phyloP scores from a whole-genome alignment of 768 basidiomycete genomes.

The Pleurotus tuber-regium region DNA sequence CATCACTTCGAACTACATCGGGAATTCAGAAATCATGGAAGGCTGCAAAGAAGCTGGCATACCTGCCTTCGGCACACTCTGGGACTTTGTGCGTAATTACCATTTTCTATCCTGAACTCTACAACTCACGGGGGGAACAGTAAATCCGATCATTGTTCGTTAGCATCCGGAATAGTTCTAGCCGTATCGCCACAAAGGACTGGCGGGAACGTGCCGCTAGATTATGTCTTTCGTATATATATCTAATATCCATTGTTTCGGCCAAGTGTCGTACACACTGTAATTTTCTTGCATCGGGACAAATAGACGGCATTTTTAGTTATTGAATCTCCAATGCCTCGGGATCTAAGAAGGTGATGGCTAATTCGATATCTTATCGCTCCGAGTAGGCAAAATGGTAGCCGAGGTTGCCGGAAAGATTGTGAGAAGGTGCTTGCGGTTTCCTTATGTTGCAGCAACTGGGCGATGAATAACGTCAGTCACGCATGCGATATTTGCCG shows the following conservation, averaged over 20 bases:
- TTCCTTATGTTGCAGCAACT: not conserved
- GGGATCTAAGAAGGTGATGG: not conserved
- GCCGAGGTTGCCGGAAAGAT: constrained; percentile 1
- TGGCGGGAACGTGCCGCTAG: constrained; percentile 2
- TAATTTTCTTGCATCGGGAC: constrained; percentile 10
- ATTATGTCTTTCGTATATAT: not conserved
- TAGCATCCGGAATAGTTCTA: not conserved
- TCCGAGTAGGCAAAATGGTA: constrained; percentile 7
- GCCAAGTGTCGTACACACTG: constrained; percentile 1
- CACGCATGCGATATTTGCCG: not conserved
- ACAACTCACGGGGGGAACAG: too few relatives aligned
- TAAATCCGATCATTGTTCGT: constrained; percentile 1
- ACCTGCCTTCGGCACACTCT: constrained; percentile 66
- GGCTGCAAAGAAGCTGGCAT: constrained; percentile 71
- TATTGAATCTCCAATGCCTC: constrained; percentile 1
- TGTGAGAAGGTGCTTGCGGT: not conserved
- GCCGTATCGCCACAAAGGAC: not conserved
- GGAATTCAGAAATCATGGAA: constrained; percentile 77
- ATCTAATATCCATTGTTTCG: constrained; percentile 8
- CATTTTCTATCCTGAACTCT: not conserved
- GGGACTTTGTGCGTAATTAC: constrained; percentile 54
- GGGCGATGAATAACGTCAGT: not conserved
- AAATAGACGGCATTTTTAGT: constrained; percentile 7
- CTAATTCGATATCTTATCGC: constrained; percentile 4
- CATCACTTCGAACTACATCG: constrained; percentile 81